Base-by-base conservation (phyloP, 129 eudicot genomes). In the Ambrosia artemisiifolia region DNA sequence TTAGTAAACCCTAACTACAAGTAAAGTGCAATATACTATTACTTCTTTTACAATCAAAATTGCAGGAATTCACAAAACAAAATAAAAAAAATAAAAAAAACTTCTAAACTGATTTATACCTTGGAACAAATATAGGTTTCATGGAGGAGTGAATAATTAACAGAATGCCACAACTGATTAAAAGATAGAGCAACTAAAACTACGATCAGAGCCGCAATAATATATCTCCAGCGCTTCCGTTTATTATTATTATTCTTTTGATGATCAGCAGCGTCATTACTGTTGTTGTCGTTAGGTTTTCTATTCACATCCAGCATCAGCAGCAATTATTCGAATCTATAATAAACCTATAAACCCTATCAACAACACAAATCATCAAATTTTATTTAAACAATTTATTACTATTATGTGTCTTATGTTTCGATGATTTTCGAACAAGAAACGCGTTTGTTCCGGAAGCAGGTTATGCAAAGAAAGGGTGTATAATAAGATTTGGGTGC, bases 71-170 rank as follows among this genome's bases (percentile, higher is more conserved):
- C 30, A 51, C 24, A 51, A 6, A 19, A 51, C 16, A 17, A 17
- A 16, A 51, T 4, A 18, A 19, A 20, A 3, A 19, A n/a, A 19
- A 19, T 8, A 3, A 55, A n/a, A 1, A 4, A 19, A n/a, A 14
- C 9, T n/a, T 49, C 20, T 49, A 49, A 14, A 6, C 5, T 18
- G 59, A 2, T 17, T 60, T 32, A 18, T 60, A 91, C 97, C 91
- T 88, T 66, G 53, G 84, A 77, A 86, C 97, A 88, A 12, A 20
- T 79, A 46, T 83, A 84, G 38, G 85, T 59, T 63, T 82, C 74
- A 24, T 46, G 75, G 70, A 81, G 63, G 47, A 47, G 17, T 35
- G 76, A 57, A 28, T 78, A 51, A 33, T 43, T 75, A 63, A 65
- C 64, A 20, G 80, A 71, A 63, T 81, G 77, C 32, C 50, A 46